Conservation (phyloP, 1,284 basidiomycete species). For the Peniophora sp. region DNA sequence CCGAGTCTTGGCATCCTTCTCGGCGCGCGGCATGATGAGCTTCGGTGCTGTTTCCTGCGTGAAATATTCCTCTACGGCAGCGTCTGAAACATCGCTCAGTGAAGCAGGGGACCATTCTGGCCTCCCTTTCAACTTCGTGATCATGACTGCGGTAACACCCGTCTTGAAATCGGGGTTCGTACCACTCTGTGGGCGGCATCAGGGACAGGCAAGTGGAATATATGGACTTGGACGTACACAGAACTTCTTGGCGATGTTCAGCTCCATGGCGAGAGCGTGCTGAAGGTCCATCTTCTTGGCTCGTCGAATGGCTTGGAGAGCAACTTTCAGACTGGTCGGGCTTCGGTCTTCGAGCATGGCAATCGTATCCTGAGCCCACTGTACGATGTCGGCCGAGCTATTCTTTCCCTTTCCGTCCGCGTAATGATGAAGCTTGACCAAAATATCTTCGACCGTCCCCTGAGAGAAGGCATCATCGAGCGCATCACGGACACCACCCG, state of each 20-base stretch:
- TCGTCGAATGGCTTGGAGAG: constrained; percentile 68
- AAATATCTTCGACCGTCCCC: constrained; percentile 62
- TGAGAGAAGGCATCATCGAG: constrained; percentile 76
- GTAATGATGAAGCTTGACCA: constrained; percentile 47
- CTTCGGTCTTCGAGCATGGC: constrained; percentile 62
- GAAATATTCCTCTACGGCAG: constrained; percentile 50
- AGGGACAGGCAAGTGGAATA: not conserved
- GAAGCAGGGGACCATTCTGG: constrained; percentile 63
- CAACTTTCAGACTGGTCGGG: constrained; percentile 86
- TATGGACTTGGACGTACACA: constrained; percentile 48
- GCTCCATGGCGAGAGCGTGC: constrained; percentile 74
- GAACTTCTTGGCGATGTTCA: constrained; percentile 72
- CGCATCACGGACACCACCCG: constrained; percentile 60
- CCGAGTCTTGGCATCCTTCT: constrained; percentile 17
- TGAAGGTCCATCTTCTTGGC: constrained; percentile 59
- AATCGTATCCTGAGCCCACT: constrained; percentile 73
- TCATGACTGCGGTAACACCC: constrained; percentile 71
- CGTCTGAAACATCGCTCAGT: constrained; percentile 45
- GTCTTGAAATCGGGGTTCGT: constrained; percentile 76
- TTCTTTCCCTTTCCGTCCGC: constrained; percentile 23
- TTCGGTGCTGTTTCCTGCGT: constrained; percentile 45
- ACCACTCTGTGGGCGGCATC: constrained; percentile 40
- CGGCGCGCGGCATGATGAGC: constrained; percentile 35
- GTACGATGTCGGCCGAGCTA: constrained; percentile 37
- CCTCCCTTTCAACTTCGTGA: constrained; percentile 47